Percentiles rank a stretch among this genome's conserved stretches.
Conservation (phyloP, 345 rosid genomes). For the Pugionium cornutum region DNA sequence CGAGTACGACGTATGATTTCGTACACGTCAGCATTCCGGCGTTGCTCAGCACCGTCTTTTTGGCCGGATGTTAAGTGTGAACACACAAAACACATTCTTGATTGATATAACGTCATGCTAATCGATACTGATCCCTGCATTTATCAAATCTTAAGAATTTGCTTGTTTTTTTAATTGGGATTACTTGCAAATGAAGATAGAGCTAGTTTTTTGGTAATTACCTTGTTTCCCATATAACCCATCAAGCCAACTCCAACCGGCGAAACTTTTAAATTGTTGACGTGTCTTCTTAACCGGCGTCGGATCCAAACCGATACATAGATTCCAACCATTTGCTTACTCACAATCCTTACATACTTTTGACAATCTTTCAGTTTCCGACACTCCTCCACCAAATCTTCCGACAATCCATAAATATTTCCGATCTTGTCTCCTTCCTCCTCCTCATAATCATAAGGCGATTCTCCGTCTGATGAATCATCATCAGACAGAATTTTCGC, state of each 20-base stretch:
- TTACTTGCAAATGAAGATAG: conserved; percentile 35
- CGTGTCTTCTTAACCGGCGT: conserved; percentile 73
- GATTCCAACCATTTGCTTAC: conserved; percentile 99
- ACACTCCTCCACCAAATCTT: conserved; percentile 38
- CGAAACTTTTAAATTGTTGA: conserved; percentile 89
- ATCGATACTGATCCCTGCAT: conserved; percentile 96
- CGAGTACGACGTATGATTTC: conserved; percentile 81
- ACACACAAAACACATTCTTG: conserved; percentile 92
- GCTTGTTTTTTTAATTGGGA: not conserved
- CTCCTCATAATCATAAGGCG: conserved; percentile 33
- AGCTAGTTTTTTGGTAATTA: conserved; percentile 24
- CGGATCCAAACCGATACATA: conserved; percentile 94
- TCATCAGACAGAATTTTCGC: conserved; percentile 44
- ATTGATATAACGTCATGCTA: conserved; percentile 92
- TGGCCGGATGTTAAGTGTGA: conserved; percentile 99
- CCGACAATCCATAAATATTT: conserved; percentile 30
- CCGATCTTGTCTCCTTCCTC: conserved; percentile 32
- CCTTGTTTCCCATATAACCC: conserved; percentile 99
- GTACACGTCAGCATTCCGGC: conserved; percentile 85
- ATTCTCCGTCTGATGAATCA: conserved; percentile 36
- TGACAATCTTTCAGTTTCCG: conserved; percentile 41
- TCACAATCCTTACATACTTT: conserved; percentile 76
- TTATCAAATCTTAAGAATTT: not conserved
- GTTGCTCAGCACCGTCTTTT: conserved; percentile 81
- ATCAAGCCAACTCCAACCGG: conserved; percentile 97